A percentile compares a stretch with the other conserved stretches of the same genome.
phyloP scores from a whole-genome alignment of 169 alveolate genomes.

The Plasmodium vivax region DNA sequence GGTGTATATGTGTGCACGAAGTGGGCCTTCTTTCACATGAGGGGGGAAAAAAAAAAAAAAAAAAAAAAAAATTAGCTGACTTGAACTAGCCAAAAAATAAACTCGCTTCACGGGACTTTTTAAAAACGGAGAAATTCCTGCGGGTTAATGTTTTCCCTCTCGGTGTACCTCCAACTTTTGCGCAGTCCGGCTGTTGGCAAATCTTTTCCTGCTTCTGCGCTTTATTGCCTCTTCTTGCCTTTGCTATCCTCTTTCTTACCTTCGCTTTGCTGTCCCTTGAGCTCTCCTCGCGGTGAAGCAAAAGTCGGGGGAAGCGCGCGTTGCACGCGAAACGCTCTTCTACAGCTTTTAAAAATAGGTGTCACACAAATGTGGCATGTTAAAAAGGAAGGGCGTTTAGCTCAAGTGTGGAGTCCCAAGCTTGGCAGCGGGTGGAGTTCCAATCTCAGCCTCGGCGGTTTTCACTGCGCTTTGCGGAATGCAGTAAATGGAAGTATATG shows the following conservation, averaged over 20 bases:
- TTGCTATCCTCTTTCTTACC: background rate
- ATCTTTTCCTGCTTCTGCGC: background rate
- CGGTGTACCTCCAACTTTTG: background rate
- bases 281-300: background rate
- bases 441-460: background rate
- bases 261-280: background rate
- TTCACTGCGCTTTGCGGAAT: background rate
- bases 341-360: background rate
- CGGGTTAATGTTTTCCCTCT: background rate
- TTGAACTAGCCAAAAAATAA: background rate
- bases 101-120: background rate
- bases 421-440: background rate
- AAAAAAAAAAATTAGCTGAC: background rate
- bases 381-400: background rate
- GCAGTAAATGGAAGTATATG: background rate
- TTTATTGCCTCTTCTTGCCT: background rate
- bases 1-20: background rate
- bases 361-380: background rate
- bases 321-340: background rate
- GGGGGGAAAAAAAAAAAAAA: background rate
- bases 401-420: background rate
- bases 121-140: background rate
- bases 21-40: background rate
- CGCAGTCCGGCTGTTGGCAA: background rate
- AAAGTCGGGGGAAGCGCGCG: background rate